Base-by-base conservation (phyloP, 495 filamentous ascomycete genomes). In the Podospora anserina region DNA sequence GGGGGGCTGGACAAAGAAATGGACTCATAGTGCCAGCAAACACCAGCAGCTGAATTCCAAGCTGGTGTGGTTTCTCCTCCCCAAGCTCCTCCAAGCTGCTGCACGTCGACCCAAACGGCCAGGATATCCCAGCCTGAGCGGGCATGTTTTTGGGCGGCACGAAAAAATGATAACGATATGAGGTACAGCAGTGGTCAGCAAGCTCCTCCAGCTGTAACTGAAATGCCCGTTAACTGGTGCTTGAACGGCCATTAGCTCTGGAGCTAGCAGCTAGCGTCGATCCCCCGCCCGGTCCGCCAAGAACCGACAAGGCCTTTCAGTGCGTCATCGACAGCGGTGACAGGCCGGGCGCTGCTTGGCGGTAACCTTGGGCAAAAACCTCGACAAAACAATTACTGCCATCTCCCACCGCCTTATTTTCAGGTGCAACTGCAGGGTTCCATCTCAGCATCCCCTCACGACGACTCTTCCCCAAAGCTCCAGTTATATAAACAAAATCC, bases 381-480 rank as follows among this genome's bases (percentile, higher is more conserved):
- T 32, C 30, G 30, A 32, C 1, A 6, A 32, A 66, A 63, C 27
- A 18, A 4, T 34, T 34, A 27, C 16, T 71, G 66, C 69, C 66
- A 23, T 15, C 11, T n/a, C 19, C 13, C 23, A 61, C 61, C 62
- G 69, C 69, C 64, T 59, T 67, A 57, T 27, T 2, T 68, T 44
- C 39, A 49, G 39, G 39, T 20, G 19, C 56, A 57, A 58, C n/a
- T 58, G 56, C 39, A 49, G 39, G 39, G 39, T 49, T 49, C 39
- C 39, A 49, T 49, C 39, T 49, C 39, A 1, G 11, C 34, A 5
- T 4, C 11, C 7, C 15, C 39, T 49, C 39, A 13, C 39, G 9
- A 49, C 39, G 39, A 49, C 39, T 0, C 39, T 49, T 49, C 13
- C 13, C 15, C 39, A 49, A 16, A 49, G 15, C 39, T 49, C 39